Percentiles rank a stretch among this genome's conserved stretches.
phyloP scores from a whole-genome alignment of 2,329 filamentous ascomycete species.

The Chaetothyriales sp. region DNA sequence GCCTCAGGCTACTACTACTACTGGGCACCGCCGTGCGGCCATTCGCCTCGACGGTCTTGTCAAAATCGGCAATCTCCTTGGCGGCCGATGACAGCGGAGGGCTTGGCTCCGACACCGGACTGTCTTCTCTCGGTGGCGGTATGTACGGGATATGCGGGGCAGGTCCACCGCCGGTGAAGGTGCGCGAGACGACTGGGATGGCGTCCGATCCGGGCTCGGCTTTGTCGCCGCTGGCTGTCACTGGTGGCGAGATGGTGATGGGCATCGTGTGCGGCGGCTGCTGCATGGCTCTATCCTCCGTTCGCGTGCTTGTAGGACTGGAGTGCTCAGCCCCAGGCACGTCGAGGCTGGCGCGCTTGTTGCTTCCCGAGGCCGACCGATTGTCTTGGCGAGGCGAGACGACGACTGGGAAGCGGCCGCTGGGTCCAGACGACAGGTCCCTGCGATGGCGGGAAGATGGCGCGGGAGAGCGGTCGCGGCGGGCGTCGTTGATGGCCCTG shows the following conservation, averaged over 20 bases:
- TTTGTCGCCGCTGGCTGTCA: conserved; percentile 30
- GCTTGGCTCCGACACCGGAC: conserved; percentile 14
- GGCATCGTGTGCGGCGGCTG: not conserved
- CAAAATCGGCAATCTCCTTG: conserved; percentile 10
- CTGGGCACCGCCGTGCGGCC: conserved; percentile 42
- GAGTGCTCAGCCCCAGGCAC: conserved; percentile 52
- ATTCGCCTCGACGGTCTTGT: conserved; percentile 42
- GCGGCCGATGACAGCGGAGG: conserved; percentile 12
- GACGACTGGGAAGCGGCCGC: conserved; percentile 55
- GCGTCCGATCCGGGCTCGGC: conserved; percentile 22
- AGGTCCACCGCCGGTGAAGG: conserved; percentile 17
- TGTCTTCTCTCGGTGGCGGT: conserved; percentile 22
- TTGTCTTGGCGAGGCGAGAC: conserved; percentile 60
- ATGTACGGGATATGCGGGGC: conserved; percentile 21
- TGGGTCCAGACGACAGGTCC: conserved; percentile 56
- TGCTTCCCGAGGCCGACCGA: conserved; percentile 32
- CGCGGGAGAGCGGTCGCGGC: conserved; percentile 59
- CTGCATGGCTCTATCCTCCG: conserved; percentile 13
- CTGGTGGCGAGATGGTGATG: conserved; percentile 1
- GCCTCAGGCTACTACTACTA: conserved; percentile 21
- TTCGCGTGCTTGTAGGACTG: conserved; percentile 28
- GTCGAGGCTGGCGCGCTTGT: conserved; percentile 58
- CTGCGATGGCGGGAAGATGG: conserved; percentile 50
- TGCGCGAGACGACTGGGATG: conserved; percentile 16
- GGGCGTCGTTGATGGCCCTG: conserved; percentile 59